These are phyloP conservation scores for Salvia rosmarinus DNA, from an alignment of 257 asterid species.

Conservation along the genomic window DNA sequence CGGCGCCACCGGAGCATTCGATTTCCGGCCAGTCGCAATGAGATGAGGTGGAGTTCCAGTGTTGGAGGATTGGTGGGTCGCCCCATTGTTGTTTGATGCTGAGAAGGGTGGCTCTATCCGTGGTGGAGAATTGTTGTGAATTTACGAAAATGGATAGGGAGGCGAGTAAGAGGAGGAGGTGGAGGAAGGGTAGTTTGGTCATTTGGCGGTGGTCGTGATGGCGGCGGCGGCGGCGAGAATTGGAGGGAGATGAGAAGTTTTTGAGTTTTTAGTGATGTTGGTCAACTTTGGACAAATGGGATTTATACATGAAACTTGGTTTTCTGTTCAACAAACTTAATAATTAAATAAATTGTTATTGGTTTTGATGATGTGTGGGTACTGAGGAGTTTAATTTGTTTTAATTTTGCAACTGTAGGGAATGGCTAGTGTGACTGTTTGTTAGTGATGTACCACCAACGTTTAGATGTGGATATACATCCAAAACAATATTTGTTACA, in stretches of 20 bases:
- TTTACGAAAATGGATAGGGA: constrained; percentile 44
- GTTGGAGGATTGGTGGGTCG: constrained; percentile 37
- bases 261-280: not conserved
- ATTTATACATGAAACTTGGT: constrained; percentile 11
- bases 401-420: too few relatives aligned
- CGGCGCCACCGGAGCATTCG: constrained; percentile 44
- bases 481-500: not conserved
- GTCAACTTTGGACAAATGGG: constrained; percentile 34
- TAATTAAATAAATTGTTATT: too few relatives aligned
- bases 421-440: too few relatives aligned
- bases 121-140: constrained; percentile 53
- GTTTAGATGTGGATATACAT: not conserved
- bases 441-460: not conserved
- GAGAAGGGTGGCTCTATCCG: constrained; percentile 50
- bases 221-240: not conserved
- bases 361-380: too few relatives aligned
- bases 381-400: too few relatives aligned
- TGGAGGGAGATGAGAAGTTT: constrained; percentile 14
- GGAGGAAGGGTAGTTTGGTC: constrained; percentile 42
- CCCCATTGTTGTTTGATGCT: constrained; percentile 45
- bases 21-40: constrained; percentile 56
- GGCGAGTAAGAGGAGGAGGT: constrained; percentile 36
- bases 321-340: not conserved
- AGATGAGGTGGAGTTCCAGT: constrained; percentile 53
- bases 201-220: constrained; percentile 28